Base-by-base conservation (phyloP, 352 stramenopile species). In the Phytophthora crassamura region DNA sequence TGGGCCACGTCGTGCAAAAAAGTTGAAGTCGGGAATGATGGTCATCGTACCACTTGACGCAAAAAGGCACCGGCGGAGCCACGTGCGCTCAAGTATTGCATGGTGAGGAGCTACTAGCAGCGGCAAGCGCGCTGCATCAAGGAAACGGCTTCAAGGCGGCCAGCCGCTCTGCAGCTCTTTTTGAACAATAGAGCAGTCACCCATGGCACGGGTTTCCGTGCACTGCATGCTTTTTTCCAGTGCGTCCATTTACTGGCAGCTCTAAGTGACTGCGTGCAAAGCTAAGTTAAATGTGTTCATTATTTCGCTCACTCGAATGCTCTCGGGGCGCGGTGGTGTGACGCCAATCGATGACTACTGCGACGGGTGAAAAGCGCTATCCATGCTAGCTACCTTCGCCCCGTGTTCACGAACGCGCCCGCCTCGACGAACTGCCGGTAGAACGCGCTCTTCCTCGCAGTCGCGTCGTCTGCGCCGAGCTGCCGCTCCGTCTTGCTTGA, bases 351-450 rank as follows among this genome's bases (percentile, higher is more conserved):
- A 40, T 43, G 11, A 10, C 30, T 38, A 12, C 9, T 25, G 48
- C 20, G 45, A 46, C 43, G 11, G n/a, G 33, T 8, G 34, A 39
- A 47, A 40, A 16, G 12, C 1, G 28, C n/a, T n/a, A n/a, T n/a
- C n/a, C n/a, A n/a, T n/a, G n/a, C n/a, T n/a, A n/a, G n/a, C 39
- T 50, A 60, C 16, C 40, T 15, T 18, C 52, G 38, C 22, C 52
- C 36, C 52, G 45, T 51, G 35, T 60, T 41, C 39, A 60, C 52
- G 28, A 60, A 60, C 28, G 30, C 30, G 9, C 25, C 14, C 14
- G 52, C 45, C 25, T 48, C 28, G 22, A 51, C 32, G n/a, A 51
- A 42, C 30, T 60, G 52, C 32, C 39, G 39, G n/a, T n/a, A 35
- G 4, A 36, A 18, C 7, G 40, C 39, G n/a, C 42, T 32, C 45